These are phyloP conservation scores for Mycosarcoma mackinlayi DNA, from an alignment of 1,284 basidiomycete genomes.

Conservation along the genomic window DNA sequence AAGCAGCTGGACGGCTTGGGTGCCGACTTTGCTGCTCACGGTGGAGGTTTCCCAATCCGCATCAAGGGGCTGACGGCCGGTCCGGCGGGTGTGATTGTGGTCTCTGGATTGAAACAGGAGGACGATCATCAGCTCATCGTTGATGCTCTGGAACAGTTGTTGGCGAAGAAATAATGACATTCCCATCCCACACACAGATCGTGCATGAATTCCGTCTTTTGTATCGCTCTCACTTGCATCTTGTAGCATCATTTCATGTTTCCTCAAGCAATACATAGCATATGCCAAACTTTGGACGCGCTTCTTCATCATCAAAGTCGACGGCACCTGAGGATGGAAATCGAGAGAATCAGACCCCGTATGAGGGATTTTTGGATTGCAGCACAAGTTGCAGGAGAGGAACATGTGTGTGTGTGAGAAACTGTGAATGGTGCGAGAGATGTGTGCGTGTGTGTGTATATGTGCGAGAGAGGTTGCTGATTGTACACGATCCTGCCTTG, in stretches of 20 bases:
- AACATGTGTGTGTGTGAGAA: conserved; percentile 10
- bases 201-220: too few relatives aligned
- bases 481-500: conserved; percentile 40
- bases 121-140: conserved; percentile 51
- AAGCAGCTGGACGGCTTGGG: conserved; percentile 49
- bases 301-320: neutral
- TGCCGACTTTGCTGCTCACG: conserved; percentile 51
- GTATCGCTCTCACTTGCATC: neutral
- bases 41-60: conserved; percentile 47
- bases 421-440: conserved; percentile 6
- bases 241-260: neutral
- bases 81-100: conserved; percentile 41
- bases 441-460: conserved; percentile 3
- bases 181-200: neutral
- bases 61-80: conserved; percentile 19
- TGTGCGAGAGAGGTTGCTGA: conserved; percentile 34
- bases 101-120: conserved; percentile 49
- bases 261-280: neutral
- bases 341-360: conserved; percentile 39
- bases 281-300: too few relatives aligned
- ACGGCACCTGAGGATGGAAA: neutral
- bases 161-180: neutral
- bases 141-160: conserved; percentile 9
- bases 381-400: conserved; percentile 12
- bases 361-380: conserved; percentile 42